Base-by-base conservation (phyloP, 345 rosid species). In the Schrenkiella parvula region DNA sequence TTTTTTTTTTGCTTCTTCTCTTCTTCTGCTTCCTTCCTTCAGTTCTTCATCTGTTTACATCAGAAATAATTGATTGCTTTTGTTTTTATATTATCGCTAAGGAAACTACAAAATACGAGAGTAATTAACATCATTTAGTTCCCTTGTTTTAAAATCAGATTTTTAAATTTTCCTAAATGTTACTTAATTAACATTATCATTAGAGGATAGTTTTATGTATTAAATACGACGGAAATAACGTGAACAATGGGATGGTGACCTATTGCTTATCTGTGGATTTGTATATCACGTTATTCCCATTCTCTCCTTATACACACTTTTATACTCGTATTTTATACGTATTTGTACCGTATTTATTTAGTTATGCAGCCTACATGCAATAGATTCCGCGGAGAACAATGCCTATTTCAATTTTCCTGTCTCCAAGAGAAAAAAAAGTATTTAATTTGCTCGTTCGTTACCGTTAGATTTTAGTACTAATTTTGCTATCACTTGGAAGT, bases 241-340 rank as follows among this genome's bases (percentile, higher is more conserved):
- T 75, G 74, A 75, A 68, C 74, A n/a, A 71, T 76, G 71, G 43
- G 75, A 69, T 69, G 71, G 75, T 76, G 75, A 76, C 71, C 19
- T 69, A 63, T 61, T 53, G 53, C 60, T 76, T 70, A 69, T 76
- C 75, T 69, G 52, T 63, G 71, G 79, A 46, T 61, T 44, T 55
- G 66, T 37, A 69, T 2, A 64, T 70, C 80, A 63, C 80, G 75
- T 63, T 70, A 70, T 63, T 70, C 80, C 75, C 66, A 70, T 76
- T 62, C 63, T 76, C 43, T 46, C 71, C 79, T 12, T 61, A 31
- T 61, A 11, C 25, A 67, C 35, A 8, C 18, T 22, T 42, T 13
- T 12, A 4, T 31, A 42, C 2, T 28, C 51, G 38, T 55, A 54
- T 66, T 57, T 59, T 56, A 8, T 47, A 55, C 71, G 59, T 66